Evolutionary conservation across 257 asterid genomes (phyloP).

Genomic region (Solanum clarkiae): DNA sequence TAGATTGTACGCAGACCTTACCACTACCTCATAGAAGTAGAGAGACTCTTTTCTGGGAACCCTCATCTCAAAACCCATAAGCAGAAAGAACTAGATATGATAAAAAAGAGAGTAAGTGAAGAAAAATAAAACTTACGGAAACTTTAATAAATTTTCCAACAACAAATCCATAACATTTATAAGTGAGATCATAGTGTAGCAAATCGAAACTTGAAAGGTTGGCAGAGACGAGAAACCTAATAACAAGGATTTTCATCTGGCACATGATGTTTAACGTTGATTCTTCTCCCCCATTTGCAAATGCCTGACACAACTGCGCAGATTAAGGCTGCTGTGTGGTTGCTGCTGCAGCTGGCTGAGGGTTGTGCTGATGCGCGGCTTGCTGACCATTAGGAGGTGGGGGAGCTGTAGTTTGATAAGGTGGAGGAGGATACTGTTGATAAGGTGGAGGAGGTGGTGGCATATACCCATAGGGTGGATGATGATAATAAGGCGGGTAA

Average conservation of each 20-base stretch:
- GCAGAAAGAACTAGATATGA: too few relatives aligned
- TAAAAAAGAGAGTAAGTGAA: too few relatives aligned
- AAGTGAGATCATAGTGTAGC: not conserved
- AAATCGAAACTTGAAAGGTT: not conserved
- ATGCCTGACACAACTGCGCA: not conserved
- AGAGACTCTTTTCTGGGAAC: too few relatives aligned
- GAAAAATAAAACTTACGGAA: not conserved
- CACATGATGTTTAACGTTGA: too few relatives aligned
- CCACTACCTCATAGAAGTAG: too few relatives aligned
- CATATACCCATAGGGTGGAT: conserved; percentile 53
- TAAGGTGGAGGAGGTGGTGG: conserved; percentile 40
- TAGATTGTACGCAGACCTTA: too few relatives aligned
- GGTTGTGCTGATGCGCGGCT: not conserved
- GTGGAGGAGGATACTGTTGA: conserved; percentile 33
- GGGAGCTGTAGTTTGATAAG: conserved; percentile 19
- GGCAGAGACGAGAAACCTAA: not conserved
- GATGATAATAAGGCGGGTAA: conserved; percentile 44
- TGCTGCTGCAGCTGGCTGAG: not conserved
- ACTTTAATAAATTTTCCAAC: not conserved
- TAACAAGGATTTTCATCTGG: not conserved
- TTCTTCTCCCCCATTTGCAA: not conserved
- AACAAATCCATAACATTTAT: not conserved
- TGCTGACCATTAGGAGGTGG: conserved; percentile 19
- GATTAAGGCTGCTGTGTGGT: not conserved
- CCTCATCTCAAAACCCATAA: too few relatives aligned